Base-by-base conservation (phyloP, 352 stramenopile species). In the Elongisporangium prolatum region DNA sequence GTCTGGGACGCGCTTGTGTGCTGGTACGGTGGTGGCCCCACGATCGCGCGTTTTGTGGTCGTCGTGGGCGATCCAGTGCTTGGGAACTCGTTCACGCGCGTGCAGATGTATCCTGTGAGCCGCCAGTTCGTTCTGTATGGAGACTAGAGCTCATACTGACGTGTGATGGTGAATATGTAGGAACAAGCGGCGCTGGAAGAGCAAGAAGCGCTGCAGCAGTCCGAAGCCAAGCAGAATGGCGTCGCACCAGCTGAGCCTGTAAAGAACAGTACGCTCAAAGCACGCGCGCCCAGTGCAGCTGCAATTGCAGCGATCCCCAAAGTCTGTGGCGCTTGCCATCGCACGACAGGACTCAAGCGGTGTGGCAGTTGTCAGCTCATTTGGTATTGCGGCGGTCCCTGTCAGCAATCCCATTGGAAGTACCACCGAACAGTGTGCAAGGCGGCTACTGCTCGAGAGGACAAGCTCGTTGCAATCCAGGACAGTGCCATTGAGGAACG, bases 391-490 rank as follows among this genome's bases (percentile, higher is more conserved):
- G 78, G 72, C 5, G 50, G 64, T 18, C 67, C 63, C 37, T 96
- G 87, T 61, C 87, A 96, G 59, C 76, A 68, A 48, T 75, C 84
- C 4, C 84, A 93, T 48, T 93, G 84, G 84, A 89, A 89, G 48
- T 93, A 90, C 50, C 84, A 93, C 74, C 88, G 84, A 58, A 18
- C 48, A 1, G 67, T 79, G 34, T 93, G 84, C 61, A 68, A 71
- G 11, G 69, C 75, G 17, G 70, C 68, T 16, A 60, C 71, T 18
- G 52, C 68, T 3, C 58, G 37, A 28, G 65, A 77, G 14, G 66
- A 85, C 48, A 87, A 84, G 54, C 67, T 77, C 56, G 56, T 69
- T 4, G 69, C 70, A 10, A 64, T 83, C 24, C 54, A 77, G 17
- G 73, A 84, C 25, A 63, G 55, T 1, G 68, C 77, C 44, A 63